Base-by-base conservation (phyloP, 495 filamentous ascomycete genomes). In the Penicillium desertorum region DNA sequence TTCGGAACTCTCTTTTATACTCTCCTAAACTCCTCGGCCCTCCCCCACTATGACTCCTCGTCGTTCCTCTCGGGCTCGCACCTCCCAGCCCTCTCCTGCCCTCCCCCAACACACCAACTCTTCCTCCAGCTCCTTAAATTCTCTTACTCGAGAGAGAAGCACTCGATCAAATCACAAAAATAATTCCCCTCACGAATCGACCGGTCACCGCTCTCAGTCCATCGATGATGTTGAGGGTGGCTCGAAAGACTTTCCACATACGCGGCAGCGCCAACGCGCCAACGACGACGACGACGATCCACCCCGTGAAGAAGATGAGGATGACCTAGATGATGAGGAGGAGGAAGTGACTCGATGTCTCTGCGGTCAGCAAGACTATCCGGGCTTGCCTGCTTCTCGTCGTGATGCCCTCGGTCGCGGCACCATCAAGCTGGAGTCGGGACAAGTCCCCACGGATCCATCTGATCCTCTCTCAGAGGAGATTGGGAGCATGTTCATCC, bases 331-430 rank as follows among this genome's bases (percentile, higher is more conserved):
- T 5, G 79, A 76, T 37, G 92, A 96, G 50, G 93, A 96, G 65
- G 92, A 98, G 65, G 91, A 95, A 71, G 82, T 93, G 45, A 96
- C 96, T 62, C 85, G 94, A 52, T 99, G 94, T 75, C 86, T 99
- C 54, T 99, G 94, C 72, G 92, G 90, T 50, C 85, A 89, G 64
- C 90, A 91, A 65, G 94, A 99, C 17, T 98, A 98, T 72, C 94
- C 94, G 45, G 95, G 95, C 46, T 85, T 91, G 51, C 91, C 91
- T 34, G 82, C 80, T 56, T 78, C 83, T 60, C 71, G 75, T 69
- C 81, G 86, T 68, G 84, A 86, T 59, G 79, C 83, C 60, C 74
- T 78, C 61, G 70, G 64, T 73, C 73, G 73, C 68, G 76, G 72
- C 50, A 75, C 75, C 20, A 77, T 85, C 58, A 83, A 86, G 59